Evolutionary conservation across 768 basidiomycete genomes (phyloP).

Genomic region (Mycena vulgaris): DNA sequence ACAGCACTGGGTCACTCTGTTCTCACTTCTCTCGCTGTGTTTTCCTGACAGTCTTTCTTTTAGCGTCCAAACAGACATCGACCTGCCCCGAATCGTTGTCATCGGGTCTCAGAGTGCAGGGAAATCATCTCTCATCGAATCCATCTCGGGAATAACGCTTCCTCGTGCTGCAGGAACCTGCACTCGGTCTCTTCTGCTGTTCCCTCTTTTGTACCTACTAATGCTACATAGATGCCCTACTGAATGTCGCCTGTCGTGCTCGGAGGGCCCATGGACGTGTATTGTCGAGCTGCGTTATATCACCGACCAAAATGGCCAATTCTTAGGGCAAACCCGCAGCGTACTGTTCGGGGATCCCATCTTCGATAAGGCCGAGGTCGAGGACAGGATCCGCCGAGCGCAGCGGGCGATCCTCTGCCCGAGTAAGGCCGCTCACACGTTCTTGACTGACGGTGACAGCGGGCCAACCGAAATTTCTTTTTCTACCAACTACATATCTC

Average conservation of each 20-base stretch:
- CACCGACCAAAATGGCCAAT: conserved; percentile 56
- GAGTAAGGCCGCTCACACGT: conserved; percentile 45
- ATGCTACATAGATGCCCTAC: conserved; percentile 75
- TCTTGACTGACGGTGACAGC: conserved; percentile 58
- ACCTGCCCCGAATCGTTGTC: conserved; percentile 81
- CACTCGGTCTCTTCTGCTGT: conserved; percentile 74
- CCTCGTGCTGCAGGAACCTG: conserved; percentile 74
- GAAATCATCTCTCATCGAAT: conserved; percentile 84
- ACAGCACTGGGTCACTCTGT: conserved; percentile 69
- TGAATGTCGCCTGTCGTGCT: conserved; percentile 67
- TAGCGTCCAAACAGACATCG: conserved; percentile 81
- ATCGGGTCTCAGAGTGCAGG: conserved; percentile 83
- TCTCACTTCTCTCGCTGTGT: not conserved
- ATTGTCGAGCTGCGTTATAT: conserved; percentile 63
- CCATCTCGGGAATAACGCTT: conserved; percentile 80
- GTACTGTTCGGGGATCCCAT: conserved; percentile 66
- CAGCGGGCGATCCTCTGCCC: conserved; percentile 80
- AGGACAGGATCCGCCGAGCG: conserved; percentile 77
- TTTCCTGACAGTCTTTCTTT: too few species aligned
- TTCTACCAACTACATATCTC: conserved; percentile 69
- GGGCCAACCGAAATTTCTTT: conserved; percentile 55
- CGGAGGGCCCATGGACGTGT: conserved; percentile 63
- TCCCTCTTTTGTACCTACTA: too few species aligned
- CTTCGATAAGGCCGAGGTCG: conserved; percentile 66
- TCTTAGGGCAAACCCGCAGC: conserved; percentile 55